Percentiles rank a stretch among this genome's conserved stretches.
Evolutionary conservation across 495 filamentous ascomycete genomes (phyloP).

Genomic region (Lophium mytilinum): DNA sequence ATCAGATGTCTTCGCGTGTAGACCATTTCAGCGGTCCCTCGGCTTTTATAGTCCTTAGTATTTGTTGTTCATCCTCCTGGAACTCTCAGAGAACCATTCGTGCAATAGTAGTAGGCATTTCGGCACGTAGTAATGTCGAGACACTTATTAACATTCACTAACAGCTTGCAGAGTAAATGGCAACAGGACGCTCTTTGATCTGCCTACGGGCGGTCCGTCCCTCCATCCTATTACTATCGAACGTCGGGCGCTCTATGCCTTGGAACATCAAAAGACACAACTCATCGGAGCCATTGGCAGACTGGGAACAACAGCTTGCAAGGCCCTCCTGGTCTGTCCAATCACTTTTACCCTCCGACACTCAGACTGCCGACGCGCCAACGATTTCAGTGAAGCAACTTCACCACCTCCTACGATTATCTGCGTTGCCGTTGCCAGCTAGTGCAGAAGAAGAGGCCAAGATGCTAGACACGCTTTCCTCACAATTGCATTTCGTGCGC

Average conservation of each 20-base stretch:
- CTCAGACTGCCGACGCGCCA: slow-evolving; percentile 29
- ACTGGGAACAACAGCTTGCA: slow-evolving; percentile 53
- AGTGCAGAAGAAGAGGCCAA: slow-evolving; percentile 46
- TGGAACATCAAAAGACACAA: background rate
- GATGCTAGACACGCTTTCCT: slow-evolving; percentile 65
- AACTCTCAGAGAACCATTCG: too few species aligned
- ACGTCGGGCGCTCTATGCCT: background rate
- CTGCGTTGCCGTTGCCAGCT: slow-evolving; percentile 69
- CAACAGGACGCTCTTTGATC: background rate
- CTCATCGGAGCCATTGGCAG: slow-evolving; percentile 4
- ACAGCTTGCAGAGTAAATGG: background rate
- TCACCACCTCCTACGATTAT: slow-evolving; percentile 81
- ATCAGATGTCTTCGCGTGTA: too few species aligned
- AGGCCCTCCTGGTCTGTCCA: slow-evolving; percentile 79
- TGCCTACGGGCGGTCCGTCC: background rate
- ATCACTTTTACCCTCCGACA: slow-evolving; percentile 54
- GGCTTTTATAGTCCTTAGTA: too few species aligned
- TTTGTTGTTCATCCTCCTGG: too few species aligned
- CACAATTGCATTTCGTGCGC: slow-evolving; percentile 83
- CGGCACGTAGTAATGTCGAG: too few species aligned
- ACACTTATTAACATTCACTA: background rate
- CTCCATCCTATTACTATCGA: background rate
- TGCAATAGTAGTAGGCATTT: too few species aligned
- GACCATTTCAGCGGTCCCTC: too few species aligned
- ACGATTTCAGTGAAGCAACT: slow-evolving; percentile 50